These are phyloP conservation scores for Rhododendron mucronatum DNA, from an alignment of 148 eudicot species.

Conservation along the genomic window DNA sequence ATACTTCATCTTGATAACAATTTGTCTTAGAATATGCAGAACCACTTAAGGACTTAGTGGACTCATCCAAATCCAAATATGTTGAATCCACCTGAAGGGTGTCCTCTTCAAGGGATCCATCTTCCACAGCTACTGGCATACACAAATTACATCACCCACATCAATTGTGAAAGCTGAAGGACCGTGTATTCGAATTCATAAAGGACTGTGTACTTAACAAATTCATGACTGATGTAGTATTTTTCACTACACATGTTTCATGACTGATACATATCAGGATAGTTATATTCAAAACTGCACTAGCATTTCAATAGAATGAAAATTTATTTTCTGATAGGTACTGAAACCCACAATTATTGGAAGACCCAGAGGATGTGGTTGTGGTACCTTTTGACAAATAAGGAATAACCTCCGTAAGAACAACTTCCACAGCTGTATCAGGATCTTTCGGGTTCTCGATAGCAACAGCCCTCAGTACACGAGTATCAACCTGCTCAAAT, in stretches of 20 bases:
- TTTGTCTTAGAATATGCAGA: conserved; percentile 28
- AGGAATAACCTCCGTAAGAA: conserved; percentile 62
- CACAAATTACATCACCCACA: conserved; percentile 10
- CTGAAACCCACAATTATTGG: conserved; percentile 12
- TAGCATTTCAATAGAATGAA: background rate
- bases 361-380: conserved; percentile 20
- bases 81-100: conserved; percentile 2
- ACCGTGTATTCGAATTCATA: background rate
- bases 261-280: background rate
- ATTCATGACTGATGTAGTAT: background rate
- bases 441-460: conserved; percentile 76
- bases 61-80: conserved; percentile 4
- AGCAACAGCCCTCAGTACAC: conserved; percentile 79
- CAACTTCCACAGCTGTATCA: conserved; percentile 59
- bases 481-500: conserved; percentile 58
- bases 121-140: conserved; percentile 9
- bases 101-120: conserved; percentile 10
- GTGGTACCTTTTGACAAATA: conserved; percentile 18
- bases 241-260: background rate
- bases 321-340: conserved; percentile 17
- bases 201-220: background rate
- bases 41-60: conserved; percentile 15
- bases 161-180: background rate
- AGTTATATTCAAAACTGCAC: background rate
- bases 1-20: conserved; percentile 20